Base-by-base conservation (phyloP, 495 filamentous ascomycete species). In the Trichoderma reesei region DNA sequence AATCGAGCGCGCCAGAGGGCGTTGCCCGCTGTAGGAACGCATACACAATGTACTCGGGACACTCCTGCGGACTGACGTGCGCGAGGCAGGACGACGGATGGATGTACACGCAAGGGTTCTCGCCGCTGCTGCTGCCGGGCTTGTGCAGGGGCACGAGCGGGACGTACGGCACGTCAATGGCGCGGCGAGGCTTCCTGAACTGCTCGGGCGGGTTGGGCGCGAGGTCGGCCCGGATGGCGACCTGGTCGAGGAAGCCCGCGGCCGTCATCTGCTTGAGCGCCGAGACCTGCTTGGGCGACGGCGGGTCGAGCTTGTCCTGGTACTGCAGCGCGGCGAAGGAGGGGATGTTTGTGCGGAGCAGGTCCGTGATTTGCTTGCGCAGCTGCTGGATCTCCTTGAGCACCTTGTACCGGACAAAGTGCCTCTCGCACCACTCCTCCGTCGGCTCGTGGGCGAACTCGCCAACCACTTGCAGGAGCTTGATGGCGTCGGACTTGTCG, bases 241-340 rank as follows among this genome's bases (percentile, higher is more conserved):
- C 82, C 65, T 97, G 88, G 76, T 98, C 95, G 67, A 99, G 87
- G 78, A 96, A 99, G 3, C 92, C 95, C 0, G 92, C 89, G 0
- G 92, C 90, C 60, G 90, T 83, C 70, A 98, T 92, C 71, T 96
- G 91, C 69, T 92, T 92, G 9, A 99, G 80, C 0, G 90, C 86
- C 66, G 89, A 88, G 38, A 93, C 72, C 67, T 95, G 88, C 56
- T 87, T 86, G 0, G 83, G 67, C 0, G 84, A 82, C 3, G 92
- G 92, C 3, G 85, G 82, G 6, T 89, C 83, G 0, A 96, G 80
- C 46, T 84, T 81, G 11, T 83, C 76, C 8, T 82, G 69, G 65
- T 85, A 77, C 67, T 84, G 82, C 5, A 84, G 67, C 59, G 76
- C 79, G 9, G 91, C 72, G 42, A 89, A 82, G 14, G 83, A 83